Base-by-base conservation (phyloP, 2,329 filamentous ascomycete species). In the Phialophora expanda region DNA sequence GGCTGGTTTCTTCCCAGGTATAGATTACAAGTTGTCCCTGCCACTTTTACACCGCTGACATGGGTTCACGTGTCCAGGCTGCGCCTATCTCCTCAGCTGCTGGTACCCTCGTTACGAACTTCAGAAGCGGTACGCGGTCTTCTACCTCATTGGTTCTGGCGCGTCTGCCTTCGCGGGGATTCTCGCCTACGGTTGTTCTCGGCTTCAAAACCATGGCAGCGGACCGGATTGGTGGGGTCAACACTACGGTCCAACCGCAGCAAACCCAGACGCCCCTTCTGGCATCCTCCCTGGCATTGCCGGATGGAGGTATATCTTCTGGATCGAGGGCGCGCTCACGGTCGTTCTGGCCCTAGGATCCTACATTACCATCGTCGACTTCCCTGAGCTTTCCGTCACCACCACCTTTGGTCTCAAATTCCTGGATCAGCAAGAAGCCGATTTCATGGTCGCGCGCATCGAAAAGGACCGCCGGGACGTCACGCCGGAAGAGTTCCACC, bases 61-160 rank as follows among this genome's bases (percentile, higher is more conserved):
- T 50, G 0, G 90, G 48, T 20, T 56, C 88, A 76, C 91, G 90
- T 75, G 87, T 41, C 2, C 87, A 0, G 85, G 85, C 60, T 89
- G 85, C 57, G 87, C 90, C 0, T 92, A 91, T 73, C 79, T 92
- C 5, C 82, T 92, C 20, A 89, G 86, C 67, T 90, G 87, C 44
- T 92, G 89, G 89, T 91, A 90, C 73, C 88, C 87, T 0, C 69
- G 70, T 32, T 72, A 72, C 50, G 70, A 72, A 17, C 65, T 71
- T 17, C 70, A 78, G 32, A 74, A 76, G 69, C 75, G 79, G 32
- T 78, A 78, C 69, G 75, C 79, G 0, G 71, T 80, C 17, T 85
- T 84, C 75, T 84, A 84, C 69, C 74, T 82, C 48, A 81, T 83
- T 62, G 82, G 81, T 44, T 78, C 76, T 54, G 75, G 84, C 53